Conservation (phyloP, 2,329 filamentous ascomycete genomes). For the Venturia carpophila region DNA sequence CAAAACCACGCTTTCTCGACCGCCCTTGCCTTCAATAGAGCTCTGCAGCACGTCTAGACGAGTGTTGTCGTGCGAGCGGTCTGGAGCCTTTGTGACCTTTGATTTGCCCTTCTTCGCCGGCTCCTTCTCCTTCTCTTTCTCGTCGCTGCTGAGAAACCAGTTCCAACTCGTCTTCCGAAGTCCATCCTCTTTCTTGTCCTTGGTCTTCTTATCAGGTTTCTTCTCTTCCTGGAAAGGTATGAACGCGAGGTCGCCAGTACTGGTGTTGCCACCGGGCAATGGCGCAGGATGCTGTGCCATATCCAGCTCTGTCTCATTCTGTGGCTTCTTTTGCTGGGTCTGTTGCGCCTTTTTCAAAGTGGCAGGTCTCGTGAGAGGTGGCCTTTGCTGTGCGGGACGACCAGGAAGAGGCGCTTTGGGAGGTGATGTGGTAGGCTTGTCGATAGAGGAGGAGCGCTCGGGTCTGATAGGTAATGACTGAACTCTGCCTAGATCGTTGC, state of each 20-base stretch:
- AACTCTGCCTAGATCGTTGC: slow-evolving; percentile 7
- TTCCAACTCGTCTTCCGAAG: slow-evolving; percentile 78
- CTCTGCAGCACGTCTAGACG: slow-evolving; percentile 80
- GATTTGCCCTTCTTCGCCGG: slow-evolving; percentile 41
- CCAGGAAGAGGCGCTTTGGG: slow-evolving; percentile 27
- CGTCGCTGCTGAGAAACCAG: slow-evolving; percentile 62
- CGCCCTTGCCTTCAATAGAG: slow-evolving; percentile 63
- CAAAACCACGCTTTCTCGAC: slow-evolving; percentile 74
- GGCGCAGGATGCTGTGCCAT: slow-evolving; percentile 62
- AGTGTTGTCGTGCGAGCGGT: slow-evolving; percentile 63
- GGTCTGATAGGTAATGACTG: slow-evolving; percentile 30
- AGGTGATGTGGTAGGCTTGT: slow-evolving; percentile 18
- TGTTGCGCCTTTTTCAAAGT: slow-evolving; percentile 31
- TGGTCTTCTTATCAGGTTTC: slow-evolving; percentile 57
- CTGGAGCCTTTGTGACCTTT: slow-evolving; percentile 57
- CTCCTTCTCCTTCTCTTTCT: slow-evolving; percentile 56
- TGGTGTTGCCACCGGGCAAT: slow-evolving; percentile 59
- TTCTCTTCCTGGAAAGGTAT: slow-evolving; percentile 70
- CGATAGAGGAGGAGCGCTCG: slow-evolving; percentile 43
- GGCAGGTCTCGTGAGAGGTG: slow-evolving; percentile 17
- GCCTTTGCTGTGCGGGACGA: slow-evolving; percentile 21
- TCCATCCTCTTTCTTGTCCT: slow-evolving; percentile 61
- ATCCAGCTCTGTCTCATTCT: slow-evolving; percentile 42
- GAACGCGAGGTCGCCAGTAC: slow-evolving; percentile 71
- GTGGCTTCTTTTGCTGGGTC: slow-evolving; percentile 35